Evolutionary conservation across 2,329 filamentous ascomycete species (phyloP), one percentile per base, ranked within the genome.

Genomic region (Talaromyces sp.): DNA sequence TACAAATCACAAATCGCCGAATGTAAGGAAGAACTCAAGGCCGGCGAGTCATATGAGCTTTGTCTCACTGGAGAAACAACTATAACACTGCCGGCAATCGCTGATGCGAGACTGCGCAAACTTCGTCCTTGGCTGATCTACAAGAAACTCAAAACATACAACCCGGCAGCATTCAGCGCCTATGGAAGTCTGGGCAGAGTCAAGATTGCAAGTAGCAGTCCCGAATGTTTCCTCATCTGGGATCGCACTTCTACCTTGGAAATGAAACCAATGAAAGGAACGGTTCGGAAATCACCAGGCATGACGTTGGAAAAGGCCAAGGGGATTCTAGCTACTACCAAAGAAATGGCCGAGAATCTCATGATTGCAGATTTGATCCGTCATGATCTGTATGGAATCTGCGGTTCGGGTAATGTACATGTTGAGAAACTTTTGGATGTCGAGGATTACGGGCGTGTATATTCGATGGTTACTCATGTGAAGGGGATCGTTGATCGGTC

Each of bases 301-400:
- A 87, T 89, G 43, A 95, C 90, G 0, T 82, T 90, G n/a, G 85
- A 84, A 5, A 85, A 91, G 72, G 93, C 94, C 0, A 87, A 89
- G 67, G 80, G 81, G 31, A 86, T 96, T 45, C 85, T 97, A 15
- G 87, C 89, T 65, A 85, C 91, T 0, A 89, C 91, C 25, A 98
- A 98, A 76, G 95, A 98, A 77, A 89, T 91, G 71, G 94, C 94
- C 0, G 94, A 98, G 80, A 98, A 98, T 73, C 85, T 98, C 27
- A 98, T 98, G 95, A 97, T 98, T 72, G 93, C 97, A 2, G 94
- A 98, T 76, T 83, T 98, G 0, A 95, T 97, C n/a, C 87, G 94
- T 0, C 94, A 98, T 74, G 94, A 98, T 76, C 82, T 98, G 13
- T 91, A 96, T 76, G 88, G 89, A n/a, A 88, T 96, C 8, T 92